Base-by-base conservation (phyloP, 805 yeast genomes). In the Isabelozyma pseudorhagii region DNA sequence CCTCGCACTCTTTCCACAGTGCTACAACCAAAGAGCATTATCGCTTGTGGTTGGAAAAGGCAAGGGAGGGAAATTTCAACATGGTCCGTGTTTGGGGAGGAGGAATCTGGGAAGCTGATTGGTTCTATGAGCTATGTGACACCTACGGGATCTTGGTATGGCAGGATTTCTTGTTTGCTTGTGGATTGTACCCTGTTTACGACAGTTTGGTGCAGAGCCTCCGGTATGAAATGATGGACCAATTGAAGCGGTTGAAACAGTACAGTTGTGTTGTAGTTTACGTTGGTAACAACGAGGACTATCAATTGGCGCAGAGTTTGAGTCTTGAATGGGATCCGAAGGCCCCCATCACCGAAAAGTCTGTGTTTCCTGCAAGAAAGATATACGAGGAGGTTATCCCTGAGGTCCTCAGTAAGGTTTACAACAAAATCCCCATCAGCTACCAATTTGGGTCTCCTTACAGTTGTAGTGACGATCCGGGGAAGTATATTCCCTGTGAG, bases 121-220 rank as follows among this genome's bases (percentile, higher is more conserved):
- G 51, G 6, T 73, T 78, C 53, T 78, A 78, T 55, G 62, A 67
- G 27, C 69, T 66, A 50, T 78, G 81, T 59, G 81, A 77, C 53
- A 45, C 66, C 15, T 50, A 64, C 3, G 81, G 81, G 3, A 47
- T 80, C 9, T 42, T 80, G 55, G 74, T 80, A 8, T 80, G 82
- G 81, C 83, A 80, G 47, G 84, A 80, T 55, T 77, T 79, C 57
- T 74, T 79, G 82, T 79, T 80, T 66, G 83, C 80, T 2, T 79
- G 84, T 63, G 83, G 82, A 1, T 78, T 73, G 45, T 80, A 80
- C 51, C 83, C 83, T 3, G 77, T 68, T 4, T 66, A 74, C 52
- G 57, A 58, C 3, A 61, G 56, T 10, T 76, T 77, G 50, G 54
- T 68, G 18, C 58, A 57, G 5, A 60, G 57, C 41, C 78, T 80